Percentiles rank a stretch among this genome's conserved stretches.
These are phyloP conservation scores for Leptodontidium sp. DNA, from an alignment of 2,329 filamentous ascomycete genomes.

Conservation along the genomic window DNA sequence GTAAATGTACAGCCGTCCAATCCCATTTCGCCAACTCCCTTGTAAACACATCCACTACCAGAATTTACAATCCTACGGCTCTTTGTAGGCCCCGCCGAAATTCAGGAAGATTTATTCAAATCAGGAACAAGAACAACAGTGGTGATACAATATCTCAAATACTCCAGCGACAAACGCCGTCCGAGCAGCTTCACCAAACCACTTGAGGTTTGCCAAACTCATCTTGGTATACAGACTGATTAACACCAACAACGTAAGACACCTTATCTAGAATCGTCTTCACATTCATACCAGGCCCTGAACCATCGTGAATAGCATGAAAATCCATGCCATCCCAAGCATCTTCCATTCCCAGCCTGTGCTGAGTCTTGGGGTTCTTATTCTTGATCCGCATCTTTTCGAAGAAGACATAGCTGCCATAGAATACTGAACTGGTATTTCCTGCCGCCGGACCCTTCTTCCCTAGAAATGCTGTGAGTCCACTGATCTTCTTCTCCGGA, in stretches of 20 bases:
- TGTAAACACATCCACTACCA: too few relatives aligned
- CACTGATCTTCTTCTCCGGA: neutral
- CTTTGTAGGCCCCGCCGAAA: too few relatives aligned
- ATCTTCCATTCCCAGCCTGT: constrained; percentile 60
- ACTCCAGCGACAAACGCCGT: too few relatives aligned
- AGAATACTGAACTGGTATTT: constrained; percentile 58
- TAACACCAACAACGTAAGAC: neutral
- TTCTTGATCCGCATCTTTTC: constrained; percentile 64
- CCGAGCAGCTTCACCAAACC: neutral
- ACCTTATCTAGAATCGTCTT: neutral
- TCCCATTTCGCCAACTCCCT: too few relatives aligned
- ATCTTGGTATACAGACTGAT: neutral
- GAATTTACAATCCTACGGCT: too few relatives aligned
- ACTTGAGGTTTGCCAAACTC: neutral
- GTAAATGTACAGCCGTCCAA: too few relatives aligned
- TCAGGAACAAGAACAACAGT: too few relatives aligned
- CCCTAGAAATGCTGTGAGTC: neutral
- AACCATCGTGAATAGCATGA: neutral
- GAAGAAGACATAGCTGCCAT: constrained; percentile 65
- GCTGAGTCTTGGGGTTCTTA: constrained; percentile 59
- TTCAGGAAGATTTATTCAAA: too few relatives aligned
- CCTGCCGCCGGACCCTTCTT: neutral
- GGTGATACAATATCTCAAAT: too few relatives aligned
- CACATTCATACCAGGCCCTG: neutral
- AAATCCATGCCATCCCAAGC: neutral